phyloP scores from a whole-genome alignment of 495 filamentous ascomycete species.

The Talaromyces trachyspermus region DNA sequence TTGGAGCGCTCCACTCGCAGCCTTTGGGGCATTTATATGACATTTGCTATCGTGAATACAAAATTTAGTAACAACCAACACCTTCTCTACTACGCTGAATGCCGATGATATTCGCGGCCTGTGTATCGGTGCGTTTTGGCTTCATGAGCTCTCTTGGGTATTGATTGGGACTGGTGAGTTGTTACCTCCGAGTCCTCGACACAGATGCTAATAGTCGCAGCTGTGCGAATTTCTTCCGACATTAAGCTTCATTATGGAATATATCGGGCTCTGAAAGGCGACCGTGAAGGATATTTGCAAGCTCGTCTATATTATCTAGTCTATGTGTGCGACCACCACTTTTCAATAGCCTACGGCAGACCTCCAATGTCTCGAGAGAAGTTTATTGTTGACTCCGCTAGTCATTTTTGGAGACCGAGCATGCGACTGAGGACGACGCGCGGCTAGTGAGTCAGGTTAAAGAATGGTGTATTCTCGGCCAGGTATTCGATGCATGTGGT shows the following conservation, averaged over 20 bases:
- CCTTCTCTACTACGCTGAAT: conserved; percentile 16
- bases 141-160: conserved; percentile 26
- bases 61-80: conserved; percentile 14
- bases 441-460: conserved; percentile 30
- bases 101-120: conserved; percentile 26
- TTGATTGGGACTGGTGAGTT: conserved; percentile 21
- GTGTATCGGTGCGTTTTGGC: conserved; percentile 31
- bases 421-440: conserved; percentile 28
- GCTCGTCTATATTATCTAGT: conserved; percentile 28
- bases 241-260: conserved; percentile 26
- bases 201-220: conserved; percentile 14
- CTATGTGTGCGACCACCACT: conserved; percentile 34
- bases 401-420: conserved; percentile 18
- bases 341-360: conserved; percentile 24
- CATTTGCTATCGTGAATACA: conserved; percentile 22
- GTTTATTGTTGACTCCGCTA: conserved; percentile 17
- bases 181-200: not conserved
- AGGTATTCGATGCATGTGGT: conserved; percentile 33
- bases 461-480: conserved; percentile 22
- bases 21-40: conserved; percentile 22
- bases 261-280: conserved; percentile 20
- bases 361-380: conserved; percentile 30
- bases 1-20: conserved; percentile 23
- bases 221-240: conserved; percentile 23
- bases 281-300: conserved; percentile 21